Base-by-base conservation (phyloP, 2,329 filamentous ascomycete genomes). In the Alternaria burnsii region DNA sequence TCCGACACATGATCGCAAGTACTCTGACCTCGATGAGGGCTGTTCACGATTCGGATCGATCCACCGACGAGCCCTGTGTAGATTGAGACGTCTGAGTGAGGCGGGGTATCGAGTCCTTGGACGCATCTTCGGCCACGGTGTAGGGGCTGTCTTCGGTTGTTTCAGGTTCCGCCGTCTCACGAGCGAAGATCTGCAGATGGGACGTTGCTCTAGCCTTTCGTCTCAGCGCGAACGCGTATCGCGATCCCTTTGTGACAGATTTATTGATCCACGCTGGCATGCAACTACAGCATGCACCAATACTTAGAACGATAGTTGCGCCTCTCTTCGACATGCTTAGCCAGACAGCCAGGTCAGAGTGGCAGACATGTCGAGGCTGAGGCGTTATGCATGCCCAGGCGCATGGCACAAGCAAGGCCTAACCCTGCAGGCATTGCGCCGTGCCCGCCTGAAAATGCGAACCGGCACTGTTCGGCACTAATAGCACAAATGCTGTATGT, bases 91-190 rank as follows among this genome's bases (percentile, higher is more conserved):
- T 60, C 56, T 54, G 57, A 65, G 51, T 60, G 63, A 58, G 64
- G 68, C 69, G 68, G 70, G 70, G 67, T 59, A 60, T 50, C 58
- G 47, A 41, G 52, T 51, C 41, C 43, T 28, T 58, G 59, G 41
- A 58, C 63, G 55, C 56, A 55, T 67, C 52, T 58, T 61, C 59
- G 67, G 59, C 58, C 57, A 59, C 34, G 38, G 52, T 42, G 40
- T 55, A 60, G 44, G 67, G 62, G 54, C 65, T 63, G 52, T 64
- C 53, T 62, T 67, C 67, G 72, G 68, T 62, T 72, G 72, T 74
- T 73, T 74, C 72, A 73, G 54, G 47, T 26, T 56, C 55, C 52
- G 55, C 53, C 53, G 59, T 60, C 61, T 61, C 61, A 63, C 47
- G 56, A 59, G 61, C 57, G 63, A 67, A 63, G 71, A 72, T 72